Base-by-base conservation (phyloP, 108 stramenopile species). In the Nitzschia sp. region DNA sequence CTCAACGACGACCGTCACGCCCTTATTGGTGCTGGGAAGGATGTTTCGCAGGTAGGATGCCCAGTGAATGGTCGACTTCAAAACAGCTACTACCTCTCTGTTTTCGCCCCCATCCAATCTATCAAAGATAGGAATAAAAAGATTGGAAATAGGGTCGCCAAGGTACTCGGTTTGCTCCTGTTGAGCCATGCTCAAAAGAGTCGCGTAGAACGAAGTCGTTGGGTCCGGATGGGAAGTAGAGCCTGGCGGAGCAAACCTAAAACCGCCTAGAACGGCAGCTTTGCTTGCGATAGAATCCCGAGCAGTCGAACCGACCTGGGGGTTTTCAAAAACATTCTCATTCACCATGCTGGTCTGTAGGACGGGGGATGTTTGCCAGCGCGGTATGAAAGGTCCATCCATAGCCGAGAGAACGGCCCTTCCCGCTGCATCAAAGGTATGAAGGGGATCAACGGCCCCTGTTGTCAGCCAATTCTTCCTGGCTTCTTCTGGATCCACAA, bases 31-130 rank as follows among this genome's bases (percentile, higher is more conserved):
- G 21, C 70, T 54, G 0, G 83, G 83, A 0, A 86, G 66, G 29
- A 83, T 81, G 2, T 34, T 45, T 17, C 34, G 27, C 28, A 86
- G 47, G 31, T 78, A 31, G 11, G 54, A 69, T 34, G 72, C 68
- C 82, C 82, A 83, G 27, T 66, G 70, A 58, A 83, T 77, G 17
- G 80, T 72, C 3, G 82, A 70, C n/a, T 71, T 68, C 18, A 83
- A 34, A 8, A 46, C 45, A 3, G 35, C 66, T 1, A 68, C 66
- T 9, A 65, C 1, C 1, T 49, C 28, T 51, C 47, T 9, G 3
- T 55, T 30, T 11, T 58, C 58, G 26, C 64, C 9, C 18, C 32
- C 47, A 45, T 55, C 48, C 15, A 60, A 18, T 21, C 33, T 33
- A 23, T 69, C 68, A 57, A 76, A 49, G 3, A 76, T 68, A 0